Evolutionary conservation across 352 stramenopile genomes (phyloP).

Genomic region (Globisporangium acanthophoron): DNA sequence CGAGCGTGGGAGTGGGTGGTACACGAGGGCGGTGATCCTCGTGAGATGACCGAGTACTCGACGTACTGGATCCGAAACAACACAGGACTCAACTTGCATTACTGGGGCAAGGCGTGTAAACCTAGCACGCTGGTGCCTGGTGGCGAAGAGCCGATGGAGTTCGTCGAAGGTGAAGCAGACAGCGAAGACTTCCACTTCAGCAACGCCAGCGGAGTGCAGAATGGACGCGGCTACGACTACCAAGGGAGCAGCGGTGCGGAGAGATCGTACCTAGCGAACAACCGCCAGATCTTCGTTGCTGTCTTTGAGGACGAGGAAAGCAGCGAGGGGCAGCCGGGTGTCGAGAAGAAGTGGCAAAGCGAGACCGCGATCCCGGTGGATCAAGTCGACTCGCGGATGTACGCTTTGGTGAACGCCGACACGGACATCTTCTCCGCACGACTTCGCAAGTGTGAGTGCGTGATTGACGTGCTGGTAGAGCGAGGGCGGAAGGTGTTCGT

Average conservation of each 20-base stretch:
- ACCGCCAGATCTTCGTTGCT: conserved; percentile 64
- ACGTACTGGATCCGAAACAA: conserved; percentile 87
- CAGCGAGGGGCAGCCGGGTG: conserved; percentile 24
- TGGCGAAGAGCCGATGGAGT: conserved; percentile 60
- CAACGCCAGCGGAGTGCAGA: not conserved
- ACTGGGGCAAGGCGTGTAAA: conserved; percentile 59
- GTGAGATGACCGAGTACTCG: conserved; percentile 77
- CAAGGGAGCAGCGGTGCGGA: conserved; percentile 11
- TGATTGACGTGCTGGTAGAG: conserved; percentile 83
- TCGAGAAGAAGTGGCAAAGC: conserved; percentile 54
- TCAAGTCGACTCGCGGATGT: conserved; percentile 81
- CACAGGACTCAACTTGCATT: conserved; percentile 70
- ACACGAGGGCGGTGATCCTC: conserved; percentile 56
- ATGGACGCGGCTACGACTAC: not conserved
- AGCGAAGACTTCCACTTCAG: conserved; percentile 5
- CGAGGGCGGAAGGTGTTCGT: conserved; percentile 87
- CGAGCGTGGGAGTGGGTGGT: conserved; percentile 76
- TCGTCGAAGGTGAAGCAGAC: conserved; percentile 20
- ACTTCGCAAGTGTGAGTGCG: conserved; percentile 77
- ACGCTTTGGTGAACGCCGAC: conserved; percentile 66
- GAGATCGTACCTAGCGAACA: conserved; percentile 15
- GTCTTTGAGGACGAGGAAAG: conserved; percentile 45
- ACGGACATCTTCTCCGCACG: conserved; percentile 30
- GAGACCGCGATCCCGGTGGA: conserved; percentile 76
- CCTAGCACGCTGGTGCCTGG: conserved; percentile 46